phyloP scores from a whole-genome alignment of 768 basidiomycete species.

The Cytidiella melzeri region DNA sequence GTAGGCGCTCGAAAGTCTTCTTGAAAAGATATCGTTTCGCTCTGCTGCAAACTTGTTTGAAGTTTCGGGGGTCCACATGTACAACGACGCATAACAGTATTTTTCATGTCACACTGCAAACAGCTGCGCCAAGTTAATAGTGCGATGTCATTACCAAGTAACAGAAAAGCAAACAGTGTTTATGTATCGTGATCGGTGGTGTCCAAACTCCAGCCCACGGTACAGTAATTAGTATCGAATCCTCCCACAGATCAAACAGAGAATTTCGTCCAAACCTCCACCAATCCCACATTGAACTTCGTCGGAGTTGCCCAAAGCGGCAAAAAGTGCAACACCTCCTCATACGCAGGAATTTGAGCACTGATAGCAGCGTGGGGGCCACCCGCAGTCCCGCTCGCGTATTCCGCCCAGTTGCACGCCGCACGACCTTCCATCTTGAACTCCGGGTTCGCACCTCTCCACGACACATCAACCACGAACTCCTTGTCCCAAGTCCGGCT shows the following conservation, averaged over 20 bases:
- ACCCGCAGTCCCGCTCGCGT: slow-evolving; percentile 49
- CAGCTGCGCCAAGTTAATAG: no score
- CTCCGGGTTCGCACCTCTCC: slow-evolving; percentile 27
- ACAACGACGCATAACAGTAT: no score
- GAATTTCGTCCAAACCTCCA: slow-evolving; percentile 43
- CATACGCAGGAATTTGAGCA: slow-evolving; percentile 59
- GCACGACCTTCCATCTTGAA: slow-evolving; percentile 34
- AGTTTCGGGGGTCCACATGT: no score
- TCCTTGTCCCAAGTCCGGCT: slow-evolving; percentile 50
- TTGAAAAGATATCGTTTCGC: no score
- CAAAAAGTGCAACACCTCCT: slow-evolving; percentile 58
- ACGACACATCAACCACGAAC: slow-evolving; percentile 49
- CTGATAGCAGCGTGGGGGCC: slow-evolving; percentile 19
- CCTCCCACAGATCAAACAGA: slow-evolving; percentile 25
- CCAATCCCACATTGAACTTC: slow-evolving; percentile 50
- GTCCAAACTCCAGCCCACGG: no score
- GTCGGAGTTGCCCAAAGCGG: slow-evolving; percentile 64
- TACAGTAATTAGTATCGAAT: no score
- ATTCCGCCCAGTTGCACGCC: slow-evolving; percentile 66
- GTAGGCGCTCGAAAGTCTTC: no score
- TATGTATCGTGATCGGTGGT: no score
- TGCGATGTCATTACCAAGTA: no score
- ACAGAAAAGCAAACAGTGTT: no score
- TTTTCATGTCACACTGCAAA: no score
- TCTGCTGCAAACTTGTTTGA: no score